phyloP scores from a whole-genome alignment of 306 rosid genomes.

The Inga laurina region DNA sequence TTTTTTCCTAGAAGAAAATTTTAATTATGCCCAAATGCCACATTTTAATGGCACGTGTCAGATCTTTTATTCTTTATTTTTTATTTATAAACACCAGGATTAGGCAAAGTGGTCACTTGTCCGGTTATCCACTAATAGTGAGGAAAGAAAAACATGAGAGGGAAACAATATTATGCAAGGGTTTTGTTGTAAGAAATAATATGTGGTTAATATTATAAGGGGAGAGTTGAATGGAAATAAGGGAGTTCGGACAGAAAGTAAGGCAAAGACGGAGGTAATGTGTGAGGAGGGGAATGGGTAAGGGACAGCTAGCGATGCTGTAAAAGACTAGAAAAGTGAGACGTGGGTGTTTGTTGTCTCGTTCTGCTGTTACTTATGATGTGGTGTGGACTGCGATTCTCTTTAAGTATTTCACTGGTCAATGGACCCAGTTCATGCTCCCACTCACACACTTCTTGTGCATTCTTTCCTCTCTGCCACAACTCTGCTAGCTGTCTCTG shows the following conservation, averaged over 20 bases:
- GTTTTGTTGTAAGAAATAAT: background rate
- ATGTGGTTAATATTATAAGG: background rate
- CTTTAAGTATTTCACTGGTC: background rate
- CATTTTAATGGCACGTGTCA: background rate
- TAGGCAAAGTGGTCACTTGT: too few relatives aligned
- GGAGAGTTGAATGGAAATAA: background rate
- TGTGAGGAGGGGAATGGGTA: constrained; percentile 14
- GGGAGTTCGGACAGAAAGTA: background rate
- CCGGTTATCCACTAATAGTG: background rate
- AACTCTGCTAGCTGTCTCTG: background rate
- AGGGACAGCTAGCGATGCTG: constrained; percentile 36
- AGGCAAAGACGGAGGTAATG: background rate
- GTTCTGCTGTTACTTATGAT: background rate
- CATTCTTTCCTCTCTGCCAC: background rate
- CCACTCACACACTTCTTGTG: constrained; percentile 24
- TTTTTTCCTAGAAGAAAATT: background rate
- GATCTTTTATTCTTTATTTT: background rate
- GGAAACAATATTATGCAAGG: background rate
- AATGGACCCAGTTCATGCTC: background rate
- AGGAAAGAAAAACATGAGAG: background rate
- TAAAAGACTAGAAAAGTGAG: background rate
- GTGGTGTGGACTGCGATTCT: constrained; percentile 8
- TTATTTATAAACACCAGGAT: background rate
- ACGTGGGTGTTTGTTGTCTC: background rate
- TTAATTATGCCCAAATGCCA: background rate